These are phyloP conservation scores for Chaetomium sp. DNA, from an alignment of 2,329 filamentous ascomycete species.

Conservation along the genomic window DNA sequence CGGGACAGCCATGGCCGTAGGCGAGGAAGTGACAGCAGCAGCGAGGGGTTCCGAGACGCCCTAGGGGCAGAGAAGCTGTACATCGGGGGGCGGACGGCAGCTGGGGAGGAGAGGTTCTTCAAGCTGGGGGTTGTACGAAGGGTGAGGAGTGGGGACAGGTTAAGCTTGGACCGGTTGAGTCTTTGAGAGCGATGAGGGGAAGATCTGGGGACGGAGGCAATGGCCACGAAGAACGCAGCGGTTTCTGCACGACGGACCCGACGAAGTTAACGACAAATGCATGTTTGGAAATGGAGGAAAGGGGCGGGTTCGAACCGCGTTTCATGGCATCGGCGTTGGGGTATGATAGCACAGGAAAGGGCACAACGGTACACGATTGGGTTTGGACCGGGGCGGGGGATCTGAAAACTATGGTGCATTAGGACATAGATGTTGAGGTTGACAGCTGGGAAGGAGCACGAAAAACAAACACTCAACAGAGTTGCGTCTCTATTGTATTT, in stretches of 20 bases:
- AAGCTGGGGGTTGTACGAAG: conserved; percentile 75
- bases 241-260: no score
- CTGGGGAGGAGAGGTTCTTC: conserved; percentile 79
- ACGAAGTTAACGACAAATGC: conserved; percentile 1
- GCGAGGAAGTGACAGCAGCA: conserved; percentile 73
- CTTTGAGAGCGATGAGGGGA: conserved; percentile 51
- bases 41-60: conserved; percentile 74
- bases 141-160: conserved; percentile 70
- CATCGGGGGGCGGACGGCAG: conserved; percentile 73
- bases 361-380: conserved; percentile 10
- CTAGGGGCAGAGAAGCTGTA: conserved; percentile 78
- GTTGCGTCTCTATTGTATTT: not conserved
- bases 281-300: conserved; percentile 1
- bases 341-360: conserved; percentile 1
- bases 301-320: not conserved
- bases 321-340: conserved; percentile 10
- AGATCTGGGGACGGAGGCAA: not conserved
- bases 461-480: not conserved
- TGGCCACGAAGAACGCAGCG: not conserved
- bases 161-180: conserved; percentile 75
- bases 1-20: conserved; percentile 44
- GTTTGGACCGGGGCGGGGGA: not conserved
- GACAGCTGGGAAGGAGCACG: not conserved
- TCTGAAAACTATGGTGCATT: conserved; percentile 2
- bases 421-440: conserved; percentile 2